Conservation (phyloP, 169 alveolate species). For the Pseudocohnilembus persalinus region DNA sequence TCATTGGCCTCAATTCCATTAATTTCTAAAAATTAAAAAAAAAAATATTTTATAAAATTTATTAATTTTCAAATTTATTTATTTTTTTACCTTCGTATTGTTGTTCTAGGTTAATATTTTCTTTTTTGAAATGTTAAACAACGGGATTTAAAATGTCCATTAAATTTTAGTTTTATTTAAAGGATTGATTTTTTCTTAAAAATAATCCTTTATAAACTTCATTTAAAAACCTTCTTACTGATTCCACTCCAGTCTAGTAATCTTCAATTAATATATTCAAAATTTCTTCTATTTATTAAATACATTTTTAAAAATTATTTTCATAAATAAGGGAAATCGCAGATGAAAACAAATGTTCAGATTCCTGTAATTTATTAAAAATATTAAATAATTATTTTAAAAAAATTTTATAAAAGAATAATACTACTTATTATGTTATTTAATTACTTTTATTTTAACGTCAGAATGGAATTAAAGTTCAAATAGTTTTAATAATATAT, state of each 20-base stretch:
- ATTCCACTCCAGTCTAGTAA: not conserved
- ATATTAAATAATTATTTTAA: too few relatives aligned
- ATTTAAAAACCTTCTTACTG: not conserved
- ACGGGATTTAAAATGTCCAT: not conserved
- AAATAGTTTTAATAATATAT: conserved; percentile 13
- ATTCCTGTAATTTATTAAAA: not conserved
- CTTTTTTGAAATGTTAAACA: not conserved
- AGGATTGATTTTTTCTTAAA: not conserved
- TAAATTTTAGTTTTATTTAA: not conserved
- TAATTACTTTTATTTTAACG: conserved; percentile 10
- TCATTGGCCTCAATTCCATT: not conserved
- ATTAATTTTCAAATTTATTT: too few relatives aligned
- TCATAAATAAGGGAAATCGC: not conserved
- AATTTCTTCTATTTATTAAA: not conserved
- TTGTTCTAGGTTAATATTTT: too few relatives aligned
- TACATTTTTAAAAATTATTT: not conserved
- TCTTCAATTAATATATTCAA: not conserved
- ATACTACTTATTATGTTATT: too few relatives aligned
- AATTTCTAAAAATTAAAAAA: not conserved
- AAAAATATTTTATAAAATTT: too few relatives aligned
- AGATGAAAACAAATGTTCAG: not conserved
- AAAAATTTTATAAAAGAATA: too few relatives aligned
- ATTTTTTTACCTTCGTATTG: not conserved
- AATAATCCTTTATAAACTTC: not conserved
- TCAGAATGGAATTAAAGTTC: conserved; percentile 36